phyloP scores from a whole-genome alignment of 768 basidiomycete species.

The Trametes meyenii region DNA sequence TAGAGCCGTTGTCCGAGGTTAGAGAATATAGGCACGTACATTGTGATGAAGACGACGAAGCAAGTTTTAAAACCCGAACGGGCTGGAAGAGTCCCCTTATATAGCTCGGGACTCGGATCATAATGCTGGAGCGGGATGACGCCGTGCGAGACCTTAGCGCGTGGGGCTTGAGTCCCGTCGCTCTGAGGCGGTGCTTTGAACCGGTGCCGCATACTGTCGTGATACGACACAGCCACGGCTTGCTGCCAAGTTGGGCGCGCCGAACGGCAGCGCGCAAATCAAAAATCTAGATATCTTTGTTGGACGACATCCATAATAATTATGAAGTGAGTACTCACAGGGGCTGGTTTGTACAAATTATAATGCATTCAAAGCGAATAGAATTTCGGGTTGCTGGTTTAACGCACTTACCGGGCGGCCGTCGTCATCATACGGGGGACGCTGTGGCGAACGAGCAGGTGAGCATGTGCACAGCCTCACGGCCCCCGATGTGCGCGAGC shows the following conservation, averaged over 20 bases:
- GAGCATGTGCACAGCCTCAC: not conserved
- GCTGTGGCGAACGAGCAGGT: not conserved
- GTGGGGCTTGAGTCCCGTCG: too few relatives aligned
- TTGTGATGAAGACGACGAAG: not conserved
- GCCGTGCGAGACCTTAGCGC: too few relatives aligned
- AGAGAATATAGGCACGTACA: constrained; percentile 27
- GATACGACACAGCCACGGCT: too few relatives aligned
- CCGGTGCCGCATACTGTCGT: too few relatives aligned
- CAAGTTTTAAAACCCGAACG: not conserved
- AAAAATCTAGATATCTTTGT: too few relatives aligned
- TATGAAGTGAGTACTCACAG: too few relatives aligned
- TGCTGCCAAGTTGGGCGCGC: too few relatives aligned
- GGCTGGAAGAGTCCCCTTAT: not conserved
- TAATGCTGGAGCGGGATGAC: not conserved
- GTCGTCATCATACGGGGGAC: not conserved
- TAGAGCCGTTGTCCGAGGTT: constrained; percentile 20
- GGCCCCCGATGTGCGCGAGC: not conserved
- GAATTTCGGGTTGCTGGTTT: not conserved
- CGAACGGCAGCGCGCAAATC: too few relatives aligned
- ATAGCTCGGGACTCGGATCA: not conserved
- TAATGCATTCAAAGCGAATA: too few relatives aligned
- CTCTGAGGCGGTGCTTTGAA: too few relatives aligned
- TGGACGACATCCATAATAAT: too few relatives aligned
- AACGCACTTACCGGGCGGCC: not conserved
- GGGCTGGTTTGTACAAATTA: too few relatives aligned